Evolutionary conservation across 2,329 filamentous ascomycete genomes (phyloP).

Genomic region (Myriangium duriaei): DNA sequence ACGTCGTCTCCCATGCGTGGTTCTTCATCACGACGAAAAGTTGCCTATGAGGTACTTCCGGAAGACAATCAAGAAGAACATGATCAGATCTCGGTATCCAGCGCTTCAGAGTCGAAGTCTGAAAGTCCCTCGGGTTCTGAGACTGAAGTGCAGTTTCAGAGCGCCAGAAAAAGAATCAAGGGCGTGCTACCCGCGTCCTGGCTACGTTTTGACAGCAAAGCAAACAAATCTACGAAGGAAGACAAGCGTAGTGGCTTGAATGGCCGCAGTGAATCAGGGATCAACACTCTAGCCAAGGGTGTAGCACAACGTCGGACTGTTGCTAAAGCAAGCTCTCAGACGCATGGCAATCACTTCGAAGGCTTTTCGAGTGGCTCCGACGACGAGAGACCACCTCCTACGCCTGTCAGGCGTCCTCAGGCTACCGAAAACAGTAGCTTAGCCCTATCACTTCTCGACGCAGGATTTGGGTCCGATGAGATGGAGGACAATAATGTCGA

Average conservation of each 20-base stretch:
- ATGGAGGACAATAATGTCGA: slow-evolving; percentile 37
- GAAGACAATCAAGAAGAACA: too few relatives aligned
- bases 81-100: neutral
- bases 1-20: neutral
- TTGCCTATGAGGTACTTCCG: too few relatives aligned
- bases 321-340: slow-evolving; percentile 1
- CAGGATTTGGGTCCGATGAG: slow-evolving; percentile 12
- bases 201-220: slow-evolving; percentile 34
- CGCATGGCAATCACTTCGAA: slow-evolving; percentile 3
- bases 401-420: neutral
- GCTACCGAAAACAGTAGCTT: neutral
- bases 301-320: slow-evolving; percentile 14
- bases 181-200: slow-evolving; percentile 39
- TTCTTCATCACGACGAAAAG: too few relatives aligned
- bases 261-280: slow-evolving; percentile 8
- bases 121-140: slow-evolving; percentile 12
- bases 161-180: slow-evolving; percentile 31
- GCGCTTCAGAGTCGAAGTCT: slow-evolving; percentile 1
- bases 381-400: neutral
- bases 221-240: slow-evolving; percentile 11
- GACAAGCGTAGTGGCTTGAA: slow-evolving; percentile 3
- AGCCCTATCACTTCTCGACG: neutral
- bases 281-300: slow-evolving; percentile 17
- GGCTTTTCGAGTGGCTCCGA: slow-evolving; percentile 6
- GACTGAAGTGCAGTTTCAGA: slow-evolving; percentile 21